Evolutionary conservation across 2,329 filamentous ascomycete genomes (phyloP), one percentile per base, ranked within the genome.

Genomic region (Fusarium nisikadoi): DNA sequence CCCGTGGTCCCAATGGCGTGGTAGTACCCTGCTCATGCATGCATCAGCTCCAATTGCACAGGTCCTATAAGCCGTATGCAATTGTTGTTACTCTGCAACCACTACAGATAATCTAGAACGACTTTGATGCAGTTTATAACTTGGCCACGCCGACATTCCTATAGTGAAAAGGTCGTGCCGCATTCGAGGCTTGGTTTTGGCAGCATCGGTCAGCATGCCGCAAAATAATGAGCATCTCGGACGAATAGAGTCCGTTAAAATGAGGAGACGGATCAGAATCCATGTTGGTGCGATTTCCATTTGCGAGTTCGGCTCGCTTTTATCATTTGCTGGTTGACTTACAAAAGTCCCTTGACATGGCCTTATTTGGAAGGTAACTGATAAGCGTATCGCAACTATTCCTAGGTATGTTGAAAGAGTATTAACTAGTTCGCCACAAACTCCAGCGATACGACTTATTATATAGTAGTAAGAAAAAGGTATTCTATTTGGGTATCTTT

Each of bases 331-430:
- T 52, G 39, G 41, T 12, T 17, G 60, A 52, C 45, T 39, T 54
- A 50, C 72, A 76, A 76, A 76, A 76, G 74, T 76, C 49, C 70
- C 70, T 49, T 43, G 36, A 42, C 39, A 43, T 27, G 52, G 45
- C 70, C 65, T 36, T 35, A 70, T 76, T 33, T 29, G 72, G 74
- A 75, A 76, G 74, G 70, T 75, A 67, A 56, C 36, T 41, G 52
- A 60, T 62, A 53, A 61, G 43, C 46, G 19, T 43, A 10, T 38
- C 23, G 14, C 23, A n/a, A 50, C 9, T 36, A 16, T 38, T 20
- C 20, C 17, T 31, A 6, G 16, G 25, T 49, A 46, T 19, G 16
- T 55, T 46, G 19, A 16, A 58, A 50, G 35, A 61, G 36, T 25
- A 54, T 54, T 39, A 16, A 31, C 29, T 31, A 25, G 17, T 42